A percentile compares a stretch with the other conserved stretches of the same genome.
phyloP scores from a whole-genome alignment of 139 green algal species.

The Chlorella sp. region DNA sequence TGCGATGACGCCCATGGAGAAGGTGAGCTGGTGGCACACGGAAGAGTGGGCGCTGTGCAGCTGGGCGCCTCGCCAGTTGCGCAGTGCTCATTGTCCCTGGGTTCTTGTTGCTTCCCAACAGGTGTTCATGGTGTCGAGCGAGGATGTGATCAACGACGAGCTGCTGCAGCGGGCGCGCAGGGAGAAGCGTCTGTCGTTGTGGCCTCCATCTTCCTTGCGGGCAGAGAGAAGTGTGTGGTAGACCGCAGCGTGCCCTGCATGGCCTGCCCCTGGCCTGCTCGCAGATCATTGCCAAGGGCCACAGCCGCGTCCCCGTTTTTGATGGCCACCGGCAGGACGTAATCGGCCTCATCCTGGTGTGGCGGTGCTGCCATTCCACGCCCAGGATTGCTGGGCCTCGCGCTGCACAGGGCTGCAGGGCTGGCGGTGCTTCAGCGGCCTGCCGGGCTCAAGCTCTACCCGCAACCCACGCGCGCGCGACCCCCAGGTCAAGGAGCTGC shows the following conservation, averaged over 20 bases:
- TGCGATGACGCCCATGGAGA: slow-evolving; percentile 63
- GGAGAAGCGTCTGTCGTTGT: slow-evolving; percentile 24
- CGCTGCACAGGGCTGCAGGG: no score
- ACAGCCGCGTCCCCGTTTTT: slow-evolving; percentile 84
- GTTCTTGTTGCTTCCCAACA: slow-evolving; percentile 41
- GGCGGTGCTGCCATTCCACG: no score
- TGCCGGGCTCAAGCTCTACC: no score
- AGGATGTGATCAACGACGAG: slow-evolving; percentile 68
- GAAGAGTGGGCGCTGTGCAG: background rate
- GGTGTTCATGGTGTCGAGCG: slow-evolving; percentile 78
- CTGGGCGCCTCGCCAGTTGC: background rate
- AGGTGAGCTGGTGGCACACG: slow-evolving; percentile 31
- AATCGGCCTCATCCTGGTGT: slow-evolving; percentile 1
- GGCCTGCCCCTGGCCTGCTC: no score
- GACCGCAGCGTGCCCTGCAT: no score
- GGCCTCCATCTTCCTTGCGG: background rate
- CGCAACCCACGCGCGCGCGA: no score
- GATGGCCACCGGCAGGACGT: slow-evolving; percentile 17
- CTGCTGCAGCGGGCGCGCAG: slow-evolving; percentile 45
- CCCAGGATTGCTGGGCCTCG: no score
- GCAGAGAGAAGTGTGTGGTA: background rate
- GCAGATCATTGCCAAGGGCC: slow-evolving; percentile 65
- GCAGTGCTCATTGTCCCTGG: background rate
- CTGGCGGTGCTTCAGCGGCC: no score
- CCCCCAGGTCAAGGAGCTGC: no score